Evolutionary conservation across 2,329 filamentous ascomycete genomes (phyloP).

Genomic region (Dactylellina parvicollis): DNA sequence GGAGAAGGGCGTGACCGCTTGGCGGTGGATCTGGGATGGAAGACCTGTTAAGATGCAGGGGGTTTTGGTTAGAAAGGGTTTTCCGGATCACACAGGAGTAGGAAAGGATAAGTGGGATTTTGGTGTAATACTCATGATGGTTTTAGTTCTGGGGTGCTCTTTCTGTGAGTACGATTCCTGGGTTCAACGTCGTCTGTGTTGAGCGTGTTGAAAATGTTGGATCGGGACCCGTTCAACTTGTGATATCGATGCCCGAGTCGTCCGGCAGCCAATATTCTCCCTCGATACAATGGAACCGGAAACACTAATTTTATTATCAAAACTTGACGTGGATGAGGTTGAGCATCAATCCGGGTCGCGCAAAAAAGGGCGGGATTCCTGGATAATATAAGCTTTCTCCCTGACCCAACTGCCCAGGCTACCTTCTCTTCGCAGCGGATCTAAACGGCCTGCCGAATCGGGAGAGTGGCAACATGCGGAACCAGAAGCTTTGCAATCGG

Average conservation of each 20-base stretch:
- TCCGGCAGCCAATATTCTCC: too few relatives aligned
- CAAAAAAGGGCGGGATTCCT: neutral
- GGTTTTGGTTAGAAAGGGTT: too few relatives aligned
- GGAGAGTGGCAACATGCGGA: neutral
- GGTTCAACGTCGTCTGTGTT: neutral
- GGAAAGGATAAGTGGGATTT: too few relatives aligned
- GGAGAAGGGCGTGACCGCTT: slow-evolving; percentile 18
- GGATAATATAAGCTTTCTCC: slow-evolving; percentile 1
- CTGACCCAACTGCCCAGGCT: neutral
- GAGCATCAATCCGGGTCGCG: neutral
- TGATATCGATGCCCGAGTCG: too few relatives aligned
- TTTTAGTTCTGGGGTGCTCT: too few relatives aligned
- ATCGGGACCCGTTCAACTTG: too few relatives aligned
- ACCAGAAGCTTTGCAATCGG: neutral
- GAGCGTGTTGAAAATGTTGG: neutral
- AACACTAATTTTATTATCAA: too few relatives aligned
- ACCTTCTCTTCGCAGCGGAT: neutral
- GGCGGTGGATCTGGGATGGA: neutral
- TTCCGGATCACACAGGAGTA: too few relatives aligned
- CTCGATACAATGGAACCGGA: too few relatives aligned
- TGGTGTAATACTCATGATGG: too few relatives aligned
- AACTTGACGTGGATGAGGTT: too few relatives aligned
- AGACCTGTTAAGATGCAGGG: slow-evolving; percentile 10
- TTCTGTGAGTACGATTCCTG: neutral
- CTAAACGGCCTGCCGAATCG: neutral